A percentile compares a stretch with the other conserved stretches of the same genome.
Evolutionary conservation across 2,329 filamentous ascomycete genomes (phyloP).

Genomic region (Exophiala sideris): DNA sequence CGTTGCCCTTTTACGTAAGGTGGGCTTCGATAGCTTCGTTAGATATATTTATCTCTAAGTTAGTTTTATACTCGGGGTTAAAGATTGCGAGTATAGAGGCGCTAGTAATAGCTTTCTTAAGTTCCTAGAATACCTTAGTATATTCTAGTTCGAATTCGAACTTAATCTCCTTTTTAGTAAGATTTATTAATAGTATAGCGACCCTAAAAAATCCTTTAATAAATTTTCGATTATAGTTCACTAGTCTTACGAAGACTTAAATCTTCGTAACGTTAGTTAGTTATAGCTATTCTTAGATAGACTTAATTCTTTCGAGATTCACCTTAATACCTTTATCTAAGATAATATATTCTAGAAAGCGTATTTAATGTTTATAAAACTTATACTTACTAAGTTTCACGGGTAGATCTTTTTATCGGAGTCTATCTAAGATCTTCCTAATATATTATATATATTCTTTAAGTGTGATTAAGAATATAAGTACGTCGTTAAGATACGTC

Average conservation of each 20-base stretch:
- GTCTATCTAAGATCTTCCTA: slow-evolving; percentile 24
- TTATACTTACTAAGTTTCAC: slow-evolving; percentile 31
- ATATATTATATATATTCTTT: not conserved
- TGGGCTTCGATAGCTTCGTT: not conserved
- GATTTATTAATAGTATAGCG: slow-evolving; percentile 19
- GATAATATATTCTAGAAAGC: slow-evolving; percentile 35
- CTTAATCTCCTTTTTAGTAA: slow-evolving; percentile 13
- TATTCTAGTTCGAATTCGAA: slow-evolving; percentile 13
- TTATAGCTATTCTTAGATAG: slow-evolving; percentile 15
- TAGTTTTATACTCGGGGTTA: slow-evolving; percentile 7
- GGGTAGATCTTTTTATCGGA: slow-evolving; percentile 9
- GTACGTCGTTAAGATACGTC: slow-evolving; percentile 25
- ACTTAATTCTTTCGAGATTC: slow-evolving; percentile 30
- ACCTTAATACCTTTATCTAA: slow-evolving; percentile 28
- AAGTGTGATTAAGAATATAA: slow-evolving; percentile 26
- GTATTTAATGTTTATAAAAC: slow-evolving; percentile 30
- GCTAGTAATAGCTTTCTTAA: too few relatives aligned
- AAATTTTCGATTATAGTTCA: slow-evolving; percentile 31
- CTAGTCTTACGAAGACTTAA: not conserved
- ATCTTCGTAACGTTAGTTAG: slow-evolving; percentile 20
- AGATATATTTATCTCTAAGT: slow-evolving; percentile 19
- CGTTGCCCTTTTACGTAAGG: slow-evolving; percentile 1
- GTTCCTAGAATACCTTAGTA: not conserved
- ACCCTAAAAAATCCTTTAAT: slow-evolving; percentile 29
- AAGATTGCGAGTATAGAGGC: slow-evolving; percentile 17